Percentiles rank a stretch among this genome's conserved stretches.
phyloP scores from a whole-genome alignment of 192 early-diverging fungal genomes.

The Entomortierella chlamydospora region DNA sequence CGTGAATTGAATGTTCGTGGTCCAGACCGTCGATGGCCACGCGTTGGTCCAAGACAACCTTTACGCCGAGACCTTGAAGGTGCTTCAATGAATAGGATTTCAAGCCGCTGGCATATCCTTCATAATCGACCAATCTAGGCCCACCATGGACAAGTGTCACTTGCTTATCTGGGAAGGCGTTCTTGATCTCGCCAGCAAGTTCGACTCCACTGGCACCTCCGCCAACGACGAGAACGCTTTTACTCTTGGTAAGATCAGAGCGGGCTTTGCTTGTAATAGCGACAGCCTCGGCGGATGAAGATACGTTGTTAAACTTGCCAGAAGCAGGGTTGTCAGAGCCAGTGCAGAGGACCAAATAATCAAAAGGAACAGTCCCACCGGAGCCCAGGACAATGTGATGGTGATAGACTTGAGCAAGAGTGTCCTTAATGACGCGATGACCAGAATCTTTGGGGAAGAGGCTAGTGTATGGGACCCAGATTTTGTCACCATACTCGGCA shows the following conservation, averaged over 20 bases:
- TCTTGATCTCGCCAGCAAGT: constrained; percentile 66
- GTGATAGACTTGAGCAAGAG: constrained; percentile 51
- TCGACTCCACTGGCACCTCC: constrained; percentile 76
- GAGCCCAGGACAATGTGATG: constrained; percentile 59
- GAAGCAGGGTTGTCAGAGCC: constrained; percentile 68
- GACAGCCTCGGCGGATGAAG: constrained; percentile 37
- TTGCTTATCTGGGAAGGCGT: constrained; percentile 56
- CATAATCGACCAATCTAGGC: constrained; percentile 52
- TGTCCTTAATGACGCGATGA: constrained; percentile 62
- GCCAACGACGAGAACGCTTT: constrained; percentile 69
- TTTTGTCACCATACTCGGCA: constrained; percentile 8
- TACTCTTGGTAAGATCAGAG: constrained; percentile 10
- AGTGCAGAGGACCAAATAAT: constrained; percentile 76
- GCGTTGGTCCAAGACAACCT: constrained; percentile 63
- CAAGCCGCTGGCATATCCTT: constrained; percentile 56
- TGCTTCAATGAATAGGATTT: constrained; percentile 55
- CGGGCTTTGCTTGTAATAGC: constrained; percentile 62
- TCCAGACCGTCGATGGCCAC: constrained; percentile 53
- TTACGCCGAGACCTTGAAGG: constrained; percentile 57
- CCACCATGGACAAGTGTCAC: constrained; percentile 52
- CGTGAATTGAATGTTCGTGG: constrained; percentile 47
- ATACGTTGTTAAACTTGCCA: constrained; percentile 39
- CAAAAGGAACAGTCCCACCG: constrained; percentile 64
- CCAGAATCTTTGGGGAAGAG: constrained; percentile 29
- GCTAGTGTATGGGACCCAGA: constrained; percentile 39